Evolutionary conservation across 192 early-diverging fungal genomes (phyloP).

Genomic region (Podila verticillata): DNA sequence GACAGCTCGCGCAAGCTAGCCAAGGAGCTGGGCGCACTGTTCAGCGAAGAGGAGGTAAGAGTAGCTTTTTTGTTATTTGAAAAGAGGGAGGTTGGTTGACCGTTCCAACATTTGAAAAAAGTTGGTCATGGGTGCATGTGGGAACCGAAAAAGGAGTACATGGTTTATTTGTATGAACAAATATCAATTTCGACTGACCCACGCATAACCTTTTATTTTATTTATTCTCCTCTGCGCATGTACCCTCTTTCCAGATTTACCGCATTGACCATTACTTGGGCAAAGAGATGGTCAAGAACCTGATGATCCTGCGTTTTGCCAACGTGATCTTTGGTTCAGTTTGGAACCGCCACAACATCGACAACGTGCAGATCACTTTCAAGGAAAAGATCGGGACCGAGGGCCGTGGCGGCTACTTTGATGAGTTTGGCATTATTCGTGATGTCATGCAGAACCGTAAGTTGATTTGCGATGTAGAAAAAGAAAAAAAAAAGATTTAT

Average conservation of each 20-base stretch:
- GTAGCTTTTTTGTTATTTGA: slow-evolving; percentile 3
- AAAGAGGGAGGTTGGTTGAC: background rate
- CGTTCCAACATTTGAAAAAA: no score
- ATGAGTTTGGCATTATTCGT: slow-evolving; percentile 98
- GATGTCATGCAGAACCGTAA: slow-evolving; percentile 93
- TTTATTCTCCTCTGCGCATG: no score
- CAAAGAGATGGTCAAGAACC: slow-evolving; percentile 99
- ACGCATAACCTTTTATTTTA: no score
- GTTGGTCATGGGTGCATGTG: no score
- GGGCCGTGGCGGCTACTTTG: slow-evolving; percentile 98
- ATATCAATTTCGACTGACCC: no score
- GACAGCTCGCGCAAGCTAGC: slow-evolving; percentile 82
- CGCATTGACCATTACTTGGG: slow-evolving; percentile 99
- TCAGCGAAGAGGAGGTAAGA: slow-evolving; percentile 87
- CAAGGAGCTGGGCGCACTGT: slow-evolving; percentile 76
- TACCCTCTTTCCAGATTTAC: slow-evolving; percentile 73
- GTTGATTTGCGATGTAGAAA: no score
- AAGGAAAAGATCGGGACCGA: slow-evolving; percentile 98
- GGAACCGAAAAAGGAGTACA: no score
- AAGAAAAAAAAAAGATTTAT: background rate
- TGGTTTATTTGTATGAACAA: no score
- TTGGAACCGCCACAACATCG: slow-evolving; percentile 90
- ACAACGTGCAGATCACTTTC: slow-evolving; percentile 97
- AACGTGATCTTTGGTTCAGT: slow-evolving; percentile 94
- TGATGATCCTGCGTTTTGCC: slow-evolving; percentile 93